These are phyloP conservation scores for Microstroma glucosiphilum DNA, from an alignment of 1,284 basidiomycete species.

Conservation along the genomic window DNA sequence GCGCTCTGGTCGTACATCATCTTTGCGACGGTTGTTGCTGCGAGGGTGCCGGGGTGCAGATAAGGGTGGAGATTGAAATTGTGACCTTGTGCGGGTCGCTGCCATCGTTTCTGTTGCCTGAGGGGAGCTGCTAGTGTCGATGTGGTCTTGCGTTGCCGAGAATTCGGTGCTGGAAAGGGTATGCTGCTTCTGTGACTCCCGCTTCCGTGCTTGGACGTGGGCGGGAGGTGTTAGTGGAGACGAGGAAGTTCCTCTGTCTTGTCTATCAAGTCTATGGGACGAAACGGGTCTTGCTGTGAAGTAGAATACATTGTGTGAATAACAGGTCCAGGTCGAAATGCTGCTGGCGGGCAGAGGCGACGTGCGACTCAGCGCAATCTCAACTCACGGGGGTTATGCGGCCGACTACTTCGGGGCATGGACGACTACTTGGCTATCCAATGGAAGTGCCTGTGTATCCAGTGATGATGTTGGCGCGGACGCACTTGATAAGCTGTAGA, in stretches of 20 bases:
- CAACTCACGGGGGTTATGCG: too few relatives aligned
- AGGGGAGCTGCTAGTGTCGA: not conserved
- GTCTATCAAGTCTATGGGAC: not conserved
- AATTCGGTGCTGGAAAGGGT: not conserved
- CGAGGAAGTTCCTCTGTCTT: not conserved
- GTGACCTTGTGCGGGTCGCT: not conserved
- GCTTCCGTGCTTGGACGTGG: not conserved
- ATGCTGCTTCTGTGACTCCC: conserved; percentile 3
- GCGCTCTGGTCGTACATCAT: conserved; percentile 19
- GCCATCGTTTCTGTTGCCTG: not conserved
- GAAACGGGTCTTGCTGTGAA: not conserved
- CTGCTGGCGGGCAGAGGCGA: too few relatives aligned
- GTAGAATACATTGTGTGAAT: not conserved
- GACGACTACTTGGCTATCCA: too few relatives aligned
- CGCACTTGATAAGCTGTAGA: too few relatives aligned
- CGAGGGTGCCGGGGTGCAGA: not conserved
- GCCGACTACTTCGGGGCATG: too few relatives aligned
- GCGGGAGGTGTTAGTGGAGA: not conserved
- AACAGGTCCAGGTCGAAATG: too few relatives aligned
- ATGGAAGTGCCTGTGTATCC: too few relatives aligned
- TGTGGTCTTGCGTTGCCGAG: not conserved
- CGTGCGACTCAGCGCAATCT: too few relatives aligned
- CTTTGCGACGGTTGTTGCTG: not conserved
- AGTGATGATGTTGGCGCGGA: too few relatives aligned
- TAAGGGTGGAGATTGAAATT: not conserved